Conservation (phyloP, 2,329 filamentous ascomycete species). For the Whalleya microplaca region DNA sequence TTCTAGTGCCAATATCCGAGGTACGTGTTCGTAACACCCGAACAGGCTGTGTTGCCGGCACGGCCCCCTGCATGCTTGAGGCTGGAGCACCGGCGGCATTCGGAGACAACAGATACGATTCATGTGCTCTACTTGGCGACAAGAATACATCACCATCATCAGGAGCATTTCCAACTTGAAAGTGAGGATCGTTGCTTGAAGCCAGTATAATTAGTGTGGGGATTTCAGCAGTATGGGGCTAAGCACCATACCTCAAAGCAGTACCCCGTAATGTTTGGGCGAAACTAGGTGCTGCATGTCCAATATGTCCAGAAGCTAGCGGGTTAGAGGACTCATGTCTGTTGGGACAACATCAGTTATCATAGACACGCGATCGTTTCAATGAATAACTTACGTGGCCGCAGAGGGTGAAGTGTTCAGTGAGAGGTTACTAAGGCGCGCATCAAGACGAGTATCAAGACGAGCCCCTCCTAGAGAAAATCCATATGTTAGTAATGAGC, state of each 20-base stretch:
- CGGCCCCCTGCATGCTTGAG: slow-evolving; percentile 13
- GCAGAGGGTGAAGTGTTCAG: slow-evolving; percentile 7
- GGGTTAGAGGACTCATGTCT: slow-evolving; percentile 1
- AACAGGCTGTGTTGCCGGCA: slow-evolving; percentile 11
- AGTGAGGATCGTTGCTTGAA: slow-evolving; percentile 10
- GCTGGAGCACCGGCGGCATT: neutral
- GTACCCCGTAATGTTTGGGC: neutral
- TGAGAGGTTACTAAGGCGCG: slow-evolving; percentile 3
- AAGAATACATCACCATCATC: slow-evolving; percentile 26
- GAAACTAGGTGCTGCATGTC: neutral
- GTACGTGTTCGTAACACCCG: slow-evolving; percentile 5
- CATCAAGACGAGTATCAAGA: slow-evolving; percentile 15
- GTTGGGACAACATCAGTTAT: slow-evolving; percentile 1
- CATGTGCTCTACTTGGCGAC: slow-evolving; percentile 1
- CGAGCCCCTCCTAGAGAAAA: slow-evolving; percentile 12
- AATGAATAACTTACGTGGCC: slow-evolving; percentile 1
- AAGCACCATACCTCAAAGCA: slow-evolving; percentile 9
- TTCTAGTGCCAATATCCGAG: slow-evolving; percentile 20
- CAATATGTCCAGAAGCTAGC: neutral
- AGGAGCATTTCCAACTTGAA: slow-evolving; percentile 18
- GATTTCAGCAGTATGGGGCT: neutral
- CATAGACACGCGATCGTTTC: neutral
- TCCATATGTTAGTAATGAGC: slow-evolving; percentile 4
- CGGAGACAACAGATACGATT: neutral
- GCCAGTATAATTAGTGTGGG: neutral